Evolutionary conservation across 208 protist species (phyloP), one percentile per base, ranked within the genome.

Genomic region (Trypanosoma scelopori): DNA sequence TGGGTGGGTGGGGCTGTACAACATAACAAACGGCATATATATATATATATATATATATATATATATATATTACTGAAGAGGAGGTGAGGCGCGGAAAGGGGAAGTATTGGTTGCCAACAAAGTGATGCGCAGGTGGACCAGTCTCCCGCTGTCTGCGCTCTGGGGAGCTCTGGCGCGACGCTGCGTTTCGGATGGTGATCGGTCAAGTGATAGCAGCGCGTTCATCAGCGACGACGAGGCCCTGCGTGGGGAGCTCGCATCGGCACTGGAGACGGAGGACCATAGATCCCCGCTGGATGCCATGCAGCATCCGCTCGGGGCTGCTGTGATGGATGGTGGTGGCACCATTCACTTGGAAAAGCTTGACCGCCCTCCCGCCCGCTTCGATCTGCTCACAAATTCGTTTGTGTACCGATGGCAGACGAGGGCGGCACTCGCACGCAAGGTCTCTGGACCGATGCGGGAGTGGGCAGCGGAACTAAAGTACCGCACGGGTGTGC

Each of bases 401-500:
- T 92, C 90, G 3, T 87, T 93, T 25, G 88, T 87, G 32, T 96
- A 94, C 66, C 67, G 71, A 35, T 96, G 91, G 89, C 71, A 88
- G 73, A 96, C 91, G 25, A 96, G 83, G 22, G 91, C 91, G 37
- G 48, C 39, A 22, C 61, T 77, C 13, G 85, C 88, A 16, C 88
- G 91, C 1, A 92, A 92, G 43, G 81, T 96, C 27, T 81, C 77
- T 1, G 91, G 91, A 1, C 91, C 91, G 46, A 93, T 96, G 88
- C 81, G 82, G 6, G 91, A 96, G 74, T 96, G 91, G 89, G 86
- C 86, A 30, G 78, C 85, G 5, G 88, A 96, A 81, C 74, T 96
- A 62, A 94, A 93, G 76, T 96, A 92, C 73, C 78, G 87, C 45
- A 96, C 91, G 16, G 91, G 91, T 32, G 88, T 94, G 30, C 88